Percentiles rank a stretch among this genome's conserved stretches.
phyloP scores from a whole-genome alignment of 225 moss, liverwort and hornwort species.

The Marchantia paleacea region DNA sequence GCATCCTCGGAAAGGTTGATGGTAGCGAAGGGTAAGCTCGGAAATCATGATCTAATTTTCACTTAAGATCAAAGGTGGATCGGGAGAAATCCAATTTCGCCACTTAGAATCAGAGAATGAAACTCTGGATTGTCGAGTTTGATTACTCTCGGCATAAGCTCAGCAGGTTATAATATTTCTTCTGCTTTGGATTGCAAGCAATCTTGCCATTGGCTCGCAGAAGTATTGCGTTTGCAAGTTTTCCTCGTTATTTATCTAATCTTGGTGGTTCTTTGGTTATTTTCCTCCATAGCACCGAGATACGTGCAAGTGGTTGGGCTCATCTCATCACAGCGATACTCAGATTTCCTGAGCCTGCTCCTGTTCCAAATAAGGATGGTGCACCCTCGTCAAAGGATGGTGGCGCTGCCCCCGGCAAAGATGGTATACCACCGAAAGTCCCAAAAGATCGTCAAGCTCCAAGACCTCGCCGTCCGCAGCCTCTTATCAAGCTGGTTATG shows the following conservation, averaged over 20 bases:
- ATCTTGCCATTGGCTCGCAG: background rate
- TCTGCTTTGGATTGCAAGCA: no score
- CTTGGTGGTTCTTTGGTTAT: conserved; percentile 1
- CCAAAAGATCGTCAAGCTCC: conserved; percentile 94
- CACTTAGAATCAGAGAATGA: no score
- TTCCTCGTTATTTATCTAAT: background rate
- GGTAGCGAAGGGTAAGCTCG: conserved; percentile 68
- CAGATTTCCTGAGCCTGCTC: conserved; percentile 96
- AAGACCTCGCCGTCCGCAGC: conserved; percentile 84
- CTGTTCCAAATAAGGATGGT: conserved; percentile 79
- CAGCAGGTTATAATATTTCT: no score
- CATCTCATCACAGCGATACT: conserved; percentile 88
- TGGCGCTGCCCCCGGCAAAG: conserved; percentile 62
- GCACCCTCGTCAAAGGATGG: conserved; percentile 62
- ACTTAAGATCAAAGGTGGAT: background rate
- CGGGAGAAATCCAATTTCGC: no score
- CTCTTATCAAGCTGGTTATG: conserved; percentile 93
- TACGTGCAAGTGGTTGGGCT: conserved; percentile 88
- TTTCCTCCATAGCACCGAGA: conserved; percentile 62
- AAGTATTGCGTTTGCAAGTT: background rate
- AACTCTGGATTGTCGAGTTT: no score
- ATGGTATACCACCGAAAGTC: conserved; percentile 87
- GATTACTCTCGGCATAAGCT: no score
- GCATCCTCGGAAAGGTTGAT: conserved; percentile 95
- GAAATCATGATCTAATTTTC: background rate